phyloP scores from a whole-genome alignment of 129 eudicot genomes.

The Flaveria robusta region DNA sequence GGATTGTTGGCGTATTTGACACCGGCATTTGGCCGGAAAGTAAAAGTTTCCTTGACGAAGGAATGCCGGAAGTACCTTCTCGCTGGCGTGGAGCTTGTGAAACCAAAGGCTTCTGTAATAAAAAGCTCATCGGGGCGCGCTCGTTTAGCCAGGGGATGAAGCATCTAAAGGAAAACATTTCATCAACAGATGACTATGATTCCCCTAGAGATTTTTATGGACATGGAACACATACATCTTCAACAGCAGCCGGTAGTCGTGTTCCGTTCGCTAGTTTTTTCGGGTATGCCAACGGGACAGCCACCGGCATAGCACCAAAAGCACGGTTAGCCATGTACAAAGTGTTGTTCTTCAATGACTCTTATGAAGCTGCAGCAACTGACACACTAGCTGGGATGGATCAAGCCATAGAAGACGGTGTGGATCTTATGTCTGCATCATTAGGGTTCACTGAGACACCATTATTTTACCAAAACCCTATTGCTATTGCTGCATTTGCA shows the following conservation, averaged over 20 bases:
- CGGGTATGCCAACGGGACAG: constrained; percentile 58
- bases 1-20: constrained; percentile 48
- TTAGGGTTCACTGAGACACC: constrained; percentile 37
- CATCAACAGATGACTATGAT: constrained; percentile 40
- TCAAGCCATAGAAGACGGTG: constrained; percentile 58
- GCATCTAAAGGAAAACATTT: constrained; percentile 23
- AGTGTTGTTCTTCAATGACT: constrained; percentile 33
- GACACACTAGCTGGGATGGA: constrained; percentile 59
- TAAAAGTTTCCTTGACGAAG: constrained; percentile 44
- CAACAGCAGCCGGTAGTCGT: constrained; percentile 44
- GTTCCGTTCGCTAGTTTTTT: constrained; percentile 38
- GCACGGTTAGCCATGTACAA: constrained; percentile 62
- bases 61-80: constrained; percentile 46
- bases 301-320: constrained; percentile 50
- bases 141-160: constrained; percentile 50
- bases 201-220: constrained; percentile 53
- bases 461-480: constrained; percentile 43
- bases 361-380: constrained; percentile 42
- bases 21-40: constrained; percentile 62
- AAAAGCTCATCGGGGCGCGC: constrained; percentile 51
- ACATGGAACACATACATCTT: constrained; percentile 57
- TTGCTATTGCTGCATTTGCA: constrained; percentile 51
- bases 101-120: constrained; percentile 40
- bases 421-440: constrained; percentile 52
- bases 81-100: constrained; percentile 60